Evolutionary conservation across 768 basidiomycete species (phyloP).

Genomic region (Podaxis sp.): DNA sequence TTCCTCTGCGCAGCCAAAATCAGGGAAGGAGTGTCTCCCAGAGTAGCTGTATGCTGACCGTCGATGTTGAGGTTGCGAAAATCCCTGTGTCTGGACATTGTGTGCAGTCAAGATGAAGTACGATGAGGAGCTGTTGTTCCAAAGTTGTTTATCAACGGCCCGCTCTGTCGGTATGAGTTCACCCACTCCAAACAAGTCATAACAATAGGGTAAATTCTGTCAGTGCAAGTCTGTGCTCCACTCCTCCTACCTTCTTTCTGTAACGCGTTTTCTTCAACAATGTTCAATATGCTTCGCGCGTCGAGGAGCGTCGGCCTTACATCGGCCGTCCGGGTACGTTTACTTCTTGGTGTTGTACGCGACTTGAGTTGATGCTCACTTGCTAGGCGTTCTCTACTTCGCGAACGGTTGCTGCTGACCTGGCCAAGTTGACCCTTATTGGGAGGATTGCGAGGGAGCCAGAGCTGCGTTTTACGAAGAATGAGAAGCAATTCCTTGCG

Average conservation of each 20-base stretch:
- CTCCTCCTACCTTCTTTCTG: not conserved
- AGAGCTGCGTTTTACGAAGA: constrained; percentile 62
- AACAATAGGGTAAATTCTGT: constrained; percentile 7
- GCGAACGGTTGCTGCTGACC: constrained; percentile 47
- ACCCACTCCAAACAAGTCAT: constrained; percentile 12
- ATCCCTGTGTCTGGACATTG: constrained; percentile 91
- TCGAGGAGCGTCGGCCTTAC: not conserved
- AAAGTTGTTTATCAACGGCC: constrained; percentile 4
- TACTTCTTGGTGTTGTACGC: not conserved
- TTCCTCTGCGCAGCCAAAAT: constrained; percentile 53
- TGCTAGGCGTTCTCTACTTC: constrained; percentile 64
- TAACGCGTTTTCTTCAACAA: constrained; percentile 17
- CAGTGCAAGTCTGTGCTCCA: not conserved
- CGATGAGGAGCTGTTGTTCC: constrained; percentile 4
- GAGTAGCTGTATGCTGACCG: constrained; percentile 33
- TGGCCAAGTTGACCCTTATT: constrained; percentile 75
- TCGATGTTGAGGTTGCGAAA: constrained; percentile 82
- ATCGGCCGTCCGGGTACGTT: not conserved
- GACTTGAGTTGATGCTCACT: not conserved
- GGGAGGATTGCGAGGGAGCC: constrained; percentile 72
- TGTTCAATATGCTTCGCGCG: constrained; percentile 50
- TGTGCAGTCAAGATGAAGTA: constrained; percentile 4
- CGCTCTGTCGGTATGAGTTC: not conserved
- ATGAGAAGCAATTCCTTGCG: constrained; percentile 76
- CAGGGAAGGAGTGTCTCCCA: constrained; percentile 7